These are phyloP conservation scores for Gryganskiella cystojenkinii DNA, from an alignment of 192 early-diverging fungal genomes.

Conservation along the genomic window DNA sequence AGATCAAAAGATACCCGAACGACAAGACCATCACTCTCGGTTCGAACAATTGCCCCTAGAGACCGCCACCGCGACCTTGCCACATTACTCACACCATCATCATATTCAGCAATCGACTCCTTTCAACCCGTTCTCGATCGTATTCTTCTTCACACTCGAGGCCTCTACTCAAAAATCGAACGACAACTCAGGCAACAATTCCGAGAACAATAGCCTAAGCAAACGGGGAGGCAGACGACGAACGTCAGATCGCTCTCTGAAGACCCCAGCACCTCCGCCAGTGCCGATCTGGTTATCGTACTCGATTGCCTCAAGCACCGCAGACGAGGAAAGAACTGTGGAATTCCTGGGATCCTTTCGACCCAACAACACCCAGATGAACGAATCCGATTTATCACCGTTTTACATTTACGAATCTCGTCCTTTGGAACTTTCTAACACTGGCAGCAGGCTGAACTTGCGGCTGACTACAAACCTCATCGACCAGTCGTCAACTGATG, in stretches of 20 bases:
- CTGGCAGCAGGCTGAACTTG: slow-evolving; percentile 6
- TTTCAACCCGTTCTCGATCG: slow-evolving; percentile 21
- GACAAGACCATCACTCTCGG: not conserved
- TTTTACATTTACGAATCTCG: slow-evolving; percentile 42
- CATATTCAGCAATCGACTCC: slow-evolving; percentile 10
- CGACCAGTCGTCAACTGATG: too few species aligned
- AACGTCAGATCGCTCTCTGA: not conserved
- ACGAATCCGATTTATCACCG: too few species aligned
- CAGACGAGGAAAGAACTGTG: slow-evolving; percentile 12
- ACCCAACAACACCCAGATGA: slow-evolving; percentile 2
- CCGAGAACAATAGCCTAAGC: not conserved
- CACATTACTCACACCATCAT: too few species aligned
- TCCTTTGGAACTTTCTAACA: slow-evolving; percentile 2
- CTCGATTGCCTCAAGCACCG: slow-evolving; percentile 3
- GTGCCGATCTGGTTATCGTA: slow-evolving; percentile 22
- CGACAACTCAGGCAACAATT: not conserved
- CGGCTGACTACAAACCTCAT: slow-evolving; percentile 14
- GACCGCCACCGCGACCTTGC: slow-evolving; percentile 2
- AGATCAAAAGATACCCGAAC: not conserved
- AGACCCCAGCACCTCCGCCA: not conserved
- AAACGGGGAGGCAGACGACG: not conserved
- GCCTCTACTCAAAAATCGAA: not conserved
- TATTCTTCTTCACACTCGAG: slow-evolving; percentile 39
- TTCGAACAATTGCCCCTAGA: slow-evolving; percentile 26
- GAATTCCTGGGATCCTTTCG: slow-evolving; percentile 31